Evolutionary conservation across 2,329 filamentous ascomycete genomes (phyloP).

Genomic region (Cladosporium sp.): DNA sequence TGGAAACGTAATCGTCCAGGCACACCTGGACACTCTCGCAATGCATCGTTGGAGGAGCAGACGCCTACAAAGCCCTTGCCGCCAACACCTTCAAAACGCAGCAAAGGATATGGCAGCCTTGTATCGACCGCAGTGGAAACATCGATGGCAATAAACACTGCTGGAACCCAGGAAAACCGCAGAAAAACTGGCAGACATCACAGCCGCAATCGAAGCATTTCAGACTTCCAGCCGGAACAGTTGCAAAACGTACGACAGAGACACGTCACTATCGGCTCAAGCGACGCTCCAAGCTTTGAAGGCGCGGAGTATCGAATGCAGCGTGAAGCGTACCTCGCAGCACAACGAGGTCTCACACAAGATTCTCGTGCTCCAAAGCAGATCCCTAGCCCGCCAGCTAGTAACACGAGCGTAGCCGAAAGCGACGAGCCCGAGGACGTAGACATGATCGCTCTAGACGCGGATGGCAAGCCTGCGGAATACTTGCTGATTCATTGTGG

Average conservation of each 20-base stretch:
- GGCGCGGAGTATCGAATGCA: conserved; percentile 53
- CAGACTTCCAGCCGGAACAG: conserved; percentile 77
- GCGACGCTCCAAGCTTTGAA: conserved; percentile 47
- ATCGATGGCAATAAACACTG: conserved; percentile 22
- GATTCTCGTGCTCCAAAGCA: conserved; percentile 17
- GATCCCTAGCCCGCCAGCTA: conserved; percentile 74
- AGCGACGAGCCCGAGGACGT: conserved; percentile 45
- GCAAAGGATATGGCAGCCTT: conserved; percentile 45
- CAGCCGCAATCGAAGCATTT: conserved; percentile 74
- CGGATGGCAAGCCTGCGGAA: conserved; percentile 35
- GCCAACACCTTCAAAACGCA: conserved; percentile 34
- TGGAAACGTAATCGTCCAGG: conserved; percentile 39
- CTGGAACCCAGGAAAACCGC: conserved; percentile 21
- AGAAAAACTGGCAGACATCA: conserved; percentile 40
- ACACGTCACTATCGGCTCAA: conserved; percentile 65
- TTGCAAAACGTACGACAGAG: conserved; percentile 63
- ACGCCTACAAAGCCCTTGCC: conserved; percentile 20
- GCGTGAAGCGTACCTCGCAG: conserved; percentile 76
- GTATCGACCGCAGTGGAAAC: conserved; percentile 39
- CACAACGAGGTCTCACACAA: conserved; percentile 70
- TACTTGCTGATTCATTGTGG: conserved; percentile 46
- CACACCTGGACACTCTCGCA: conserved; percentile 24
- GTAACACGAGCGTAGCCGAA: conserved; percentile 59
- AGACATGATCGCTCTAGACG: conserved; percentile 27
- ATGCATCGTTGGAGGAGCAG: conserved; percentile 30